A percentile compares a stretch with the other conserved stretches of the same genome.
Evolutionary conservation across 768 basidiomycete species (phyloP).

Genomic region (Psilocybe cyanescens): DNA sequence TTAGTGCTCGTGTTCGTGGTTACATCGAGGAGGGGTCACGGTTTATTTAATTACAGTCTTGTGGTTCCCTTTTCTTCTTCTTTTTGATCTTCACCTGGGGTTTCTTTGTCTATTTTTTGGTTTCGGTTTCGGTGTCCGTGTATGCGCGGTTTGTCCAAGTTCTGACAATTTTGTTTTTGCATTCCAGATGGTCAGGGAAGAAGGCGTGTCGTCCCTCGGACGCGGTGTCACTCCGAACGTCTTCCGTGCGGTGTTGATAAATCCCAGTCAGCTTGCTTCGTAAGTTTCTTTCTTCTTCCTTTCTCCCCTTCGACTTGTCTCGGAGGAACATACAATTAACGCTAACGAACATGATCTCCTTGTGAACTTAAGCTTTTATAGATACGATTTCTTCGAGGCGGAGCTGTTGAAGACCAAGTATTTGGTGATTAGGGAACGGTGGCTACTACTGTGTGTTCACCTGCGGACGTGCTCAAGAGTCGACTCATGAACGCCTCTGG

Average conservation of each 20-base stretch:
- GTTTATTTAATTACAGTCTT: no score
- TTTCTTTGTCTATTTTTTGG: no score
- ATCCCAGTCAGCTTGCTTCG: constrained; percentile 91
- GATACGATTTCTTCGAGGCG: constrained; percentile 92
- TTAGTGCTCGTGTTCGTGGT: no score
- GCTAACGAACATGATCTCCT: no score
- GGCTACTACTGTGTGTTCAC: constrained; percentile 88
- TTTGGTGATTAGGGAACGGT: constrained; percentile 76
- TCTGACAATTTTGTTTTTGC: not conserved
- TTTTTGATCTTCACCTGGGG: no score
- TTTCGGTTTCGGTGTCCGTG: no score
- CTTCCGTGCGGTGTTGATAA: constrained; percentile 87
- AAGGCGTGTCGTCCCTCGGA: constrained; percentile 74
- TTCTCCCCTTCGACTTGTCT: not conserved
- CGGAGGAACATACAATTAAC: no score
- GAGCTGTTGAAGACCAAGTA: constrained; percentile 72
- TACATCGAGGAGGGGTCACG: no score
- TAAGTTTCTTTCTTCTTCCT: constrained; percentile 38
- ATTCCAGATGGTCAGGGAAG: constrained; percentile 82
- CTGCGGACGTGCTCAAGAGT: constrained; percentile 87
- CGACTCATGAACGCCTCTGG: constrained; percentile 91
- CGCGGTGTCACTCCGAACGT: constrained; percentile 87
- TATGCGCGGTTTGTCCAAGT: no score
- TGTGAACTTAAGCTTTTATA: constrained; percentile 23
- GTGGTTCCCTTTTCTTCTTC: no score